phyloP scores from a whole-genome alignment of 163 green algal genomes.

The Chlorella variabilis region DNA sequence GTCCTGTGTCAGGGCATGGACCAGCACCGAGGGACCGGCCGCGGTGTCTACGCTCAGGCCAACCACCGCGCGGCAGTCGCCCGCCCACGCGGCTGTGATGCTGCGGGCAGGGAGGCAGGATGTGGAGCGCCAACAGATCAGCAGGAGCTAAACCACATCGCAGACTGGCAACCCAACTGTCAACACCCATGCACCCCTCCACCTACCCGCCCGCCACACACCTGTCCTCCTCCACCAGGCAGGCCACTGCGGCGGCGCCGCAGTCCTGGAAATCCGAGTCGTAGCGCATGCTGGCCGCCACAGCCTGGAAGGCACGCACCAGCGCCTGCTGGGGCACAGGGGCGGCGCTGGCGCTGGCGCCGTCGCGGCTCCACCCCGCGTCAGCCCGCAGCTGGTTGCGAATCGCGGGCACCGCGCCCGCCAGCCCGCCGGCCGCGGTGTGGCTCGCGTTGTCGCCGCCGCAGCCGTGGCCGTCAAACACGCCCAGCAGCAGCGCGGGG shows the following conservation, averaged over 20 bases:
- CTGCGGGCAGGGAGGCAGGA: background rate
- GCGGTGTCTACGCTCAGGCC: constrained; percentile 39
- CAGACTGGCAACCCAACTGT: background rate
- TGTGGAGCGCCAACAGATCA: no score
- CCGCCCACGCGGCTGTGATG: constrained; percentile 75
- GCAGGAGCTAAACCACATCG: background rate
- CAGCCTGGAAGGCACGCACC: constrained; percentile 5
- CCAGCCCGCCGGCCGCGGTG: background rate
- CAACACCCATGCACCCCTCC: no score
- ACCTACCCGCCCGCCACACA: background rate
- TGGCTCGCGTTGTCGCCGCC: constrained; percentile 3
- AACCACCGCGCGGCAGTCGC: constrained; percentile 87
- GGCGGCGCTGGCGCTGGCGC: background rate
- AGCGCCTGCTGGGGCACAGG: background rate
- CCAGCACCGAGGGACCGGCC: background rate
- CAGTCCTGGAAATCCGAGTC: background rate
- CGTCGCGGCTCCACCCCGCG: background rate
- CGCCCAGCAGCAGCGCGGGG: constrained; percentile 13
- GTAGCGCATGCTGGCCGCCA: constrained; percentile 4
- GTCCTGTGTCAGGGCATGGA: constrained; percentile 76
- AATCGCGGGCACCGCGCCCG: background rate
- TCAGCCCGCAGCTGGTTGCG: background rate
- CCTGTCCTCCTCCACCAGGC: constrained; percentile 12
- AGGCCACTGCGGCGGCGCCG: constrained; percentile 26
- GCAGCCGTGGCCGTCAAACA: constrained; percentile 43